These are phyloP conservation scores for Aureobasidium sp. DNA, from an alignment of 2,329 filamentous ascomycete species.

Conservation along the genomic window DNA sequence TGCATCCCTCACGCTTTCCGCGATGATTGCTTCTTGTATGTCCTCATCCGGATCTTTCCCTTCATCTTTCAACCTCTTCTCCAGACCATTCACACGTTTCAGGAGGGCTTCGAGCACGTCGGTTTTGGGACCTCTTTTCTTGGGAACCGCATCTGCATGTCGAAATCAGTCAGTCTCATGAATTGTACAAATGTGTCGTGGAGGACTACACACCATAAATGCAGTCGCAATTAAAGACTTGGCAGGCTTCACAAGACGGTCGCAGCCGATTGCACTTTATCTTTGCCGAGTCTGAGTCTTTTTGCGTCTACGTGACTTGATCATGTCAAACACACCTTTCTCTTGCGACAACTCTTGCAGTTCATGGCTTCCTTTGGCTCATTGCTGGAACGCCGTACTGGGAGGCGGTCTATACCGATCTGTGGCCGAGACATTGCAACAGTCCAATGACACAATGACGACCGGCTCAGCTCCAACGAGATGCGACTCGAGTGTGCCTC, in stretches of 20 bases:
- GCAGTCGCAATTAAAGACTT: conserved; percentile 81
- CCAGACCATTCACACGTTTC: conserved; percentile 78
- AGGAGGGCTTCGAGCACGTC: conserved; percentile 78
- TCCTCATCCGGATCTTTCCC: conserved; percentile 27
- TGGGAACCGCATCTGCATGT: conserved; percentile 69
- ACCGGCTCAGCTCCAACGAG: conserved; percentile 10
- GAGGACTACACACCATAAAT: conserved; percentile 64
- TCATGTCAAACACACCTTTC: conserved; percentile 59
- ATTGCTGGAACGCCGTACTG: conserved; percentile 61
- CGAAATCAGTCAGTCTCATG: not conserved
- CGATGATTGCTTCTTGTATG: not conserved
- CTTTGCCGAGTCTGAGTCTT: conserved; percentile 38
- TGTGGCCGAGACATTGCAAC: conserved; percentile 62
- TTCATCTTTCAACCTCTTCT: conserved; percentile 63
- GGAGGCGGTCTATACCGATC: conserved; percentile 73
- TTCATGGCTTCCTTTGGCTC: conserved; percentile 89
- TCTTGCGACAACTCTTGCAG: conserved; percentile 87
- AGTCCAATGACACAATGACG: conserved; percentile 7
- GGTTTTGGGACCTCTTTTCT: conserved; percentile 84
- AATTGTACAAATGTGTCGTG: conserved; percentile 6
- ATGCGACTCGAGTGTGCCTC: not conserved
- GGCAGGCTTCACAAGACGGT: conserved; percentile 80
- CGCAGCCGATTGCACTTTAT: conserved; percentile 87
- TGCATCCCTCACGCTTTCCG: conserved; percentile 7
- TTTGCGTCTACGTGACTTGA: not conserved